These are phyloP conservation scores for Lactifluus hygrophoroides DNA, from an alignment of 768 basidiomycete species.

Conservation along the genomic window DNA sequence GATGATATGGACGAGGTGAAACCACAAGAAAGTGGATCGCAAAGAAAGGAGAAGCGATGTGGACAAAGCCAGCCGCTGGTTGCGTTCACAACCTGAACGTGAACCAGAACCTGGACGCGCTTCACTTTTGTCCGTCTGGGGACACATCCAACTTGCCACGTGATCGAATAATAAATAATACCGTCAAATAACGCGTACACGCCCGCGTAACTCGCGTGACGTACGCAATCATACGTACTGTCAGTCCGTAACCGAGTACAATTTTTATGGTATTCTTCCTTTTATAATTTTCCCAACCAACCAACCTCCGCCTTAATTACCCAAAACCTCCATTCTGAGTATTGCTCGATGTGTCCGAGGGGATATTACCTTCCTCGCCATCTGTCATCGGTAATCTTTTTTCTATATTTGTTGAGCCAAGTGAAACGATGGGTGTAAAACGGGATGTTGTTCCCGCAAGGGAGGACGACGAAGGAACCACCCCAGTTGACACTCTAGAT, in stretches of 20 bases:
- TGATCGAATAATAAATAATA: constrained; percentile 14
- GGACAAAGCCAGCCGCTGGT: constrained; percentile 21
- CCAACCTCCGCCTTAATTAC: too few species aligned
- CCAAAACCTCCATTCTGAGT: constrained; percentile 36
- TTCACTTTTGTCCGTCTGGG: background rate
- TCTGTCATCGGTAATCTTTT: constrained; percentile 61
- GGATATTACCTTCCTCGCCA: constrained; percentile 73
- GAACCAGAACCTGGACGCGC: background rate
- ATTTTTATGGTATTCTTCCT: too few species aligned
- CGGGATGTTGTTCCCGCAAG: background rate
- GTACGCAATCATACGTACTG: background rate
- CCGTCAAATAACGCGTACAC: constrained; percentile 20
- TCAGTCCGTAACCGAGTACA: background rate
- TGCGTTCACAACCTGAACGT: constrained; percentile 10
- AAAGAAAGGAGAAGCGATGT: constrained; percentile 5
- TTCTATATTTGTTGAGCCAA: constrained; percentile 47
- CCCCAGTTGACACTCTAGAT: background rate
- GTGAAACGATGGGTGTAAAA: constrained; percentile 34
- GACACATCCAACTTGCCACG: constrained; percentile 19
- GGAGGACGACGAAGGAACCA: background rate
- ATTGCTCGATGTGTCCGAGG: constrained; percentile 50
- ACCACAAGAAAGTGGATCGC: constrained; percentile 7
- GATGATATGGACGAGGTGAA: constrained; percentile 9
- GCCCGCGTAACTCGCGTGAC: constrained; percentile 16
- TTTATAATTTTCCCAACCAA: too few species aligned